Evolutionary conservation across 441 rosid species (phyloP).

Genomic region (Gossypium schwendimanii): DNA sequence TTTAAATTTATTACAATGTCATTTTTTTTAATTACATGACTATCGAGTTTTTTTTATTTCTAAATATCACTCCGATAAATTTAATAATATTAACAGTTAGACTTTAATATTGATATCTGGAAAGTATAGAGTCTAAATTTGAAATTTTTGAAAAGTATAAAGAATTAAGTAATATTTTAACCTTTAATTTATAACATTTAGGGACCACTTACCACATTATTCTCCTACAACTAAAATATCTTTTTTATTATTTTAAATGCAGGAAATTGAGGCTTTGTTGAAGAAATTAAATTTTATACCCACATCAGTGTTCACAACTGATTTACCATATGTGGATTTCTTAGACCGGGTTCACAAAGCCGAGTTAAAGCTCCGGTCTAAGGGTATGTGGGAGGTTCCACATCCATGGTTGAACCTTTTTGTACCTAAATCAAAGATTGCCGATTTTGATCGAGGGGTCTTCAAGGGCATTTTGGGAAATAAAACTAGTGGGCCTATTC

Average conservation of each 20-base stretch:
- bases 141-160: too few relatives aligned
- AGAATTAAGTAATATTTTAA: too few relatives aligned
- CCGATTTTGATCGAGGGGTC: slow-evolving; percentile 71
- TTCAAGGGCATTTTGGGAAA: slow-evolving; percentile 85
- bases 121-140: too few relatives aligned
- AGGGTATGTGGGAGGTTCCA: slow-evolving; percentile 88
- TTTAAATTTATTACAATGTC: too few relatives aligned
- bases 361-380: slow-evolving; percentile 75
- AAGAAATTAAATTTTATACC: slow-evolving; percentile 63
- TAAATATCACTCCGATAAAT: too few relatives aligned
- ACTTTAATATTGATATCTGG: too few relatives aligned
- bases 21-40: too few relatives aligned
- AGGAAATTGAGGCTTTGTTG: slow-evolving; percentile 67
- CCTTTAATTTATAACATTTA: slow-evolving; percentile 25
- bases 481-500: slow-evolving; percentile 83
- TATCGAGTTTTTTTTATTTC: too few relatives aligned
- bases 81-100: too few relatives aligned
- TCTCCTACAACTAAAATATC: slow-evolving; percentile 15
- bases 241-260: slow-evolving; percentile 4
- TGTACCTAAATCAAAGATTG: slow-evolving; percentile 76
- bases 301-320: slow-evolving; percentile 69
- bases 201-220: slow-evolving; percentile 31
- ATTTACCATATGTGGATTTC: slow-evolving; percentile 66
- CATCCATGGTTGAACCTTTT: slow-evolving; percentile 98
- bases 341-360: slow-evolving; percentile 93